A percentile compares a stretch with the other conserved stretches of the same genome.
Conservation (phyloP, 1,139 yeast species). For the Zygoascus sp. region DNA sequence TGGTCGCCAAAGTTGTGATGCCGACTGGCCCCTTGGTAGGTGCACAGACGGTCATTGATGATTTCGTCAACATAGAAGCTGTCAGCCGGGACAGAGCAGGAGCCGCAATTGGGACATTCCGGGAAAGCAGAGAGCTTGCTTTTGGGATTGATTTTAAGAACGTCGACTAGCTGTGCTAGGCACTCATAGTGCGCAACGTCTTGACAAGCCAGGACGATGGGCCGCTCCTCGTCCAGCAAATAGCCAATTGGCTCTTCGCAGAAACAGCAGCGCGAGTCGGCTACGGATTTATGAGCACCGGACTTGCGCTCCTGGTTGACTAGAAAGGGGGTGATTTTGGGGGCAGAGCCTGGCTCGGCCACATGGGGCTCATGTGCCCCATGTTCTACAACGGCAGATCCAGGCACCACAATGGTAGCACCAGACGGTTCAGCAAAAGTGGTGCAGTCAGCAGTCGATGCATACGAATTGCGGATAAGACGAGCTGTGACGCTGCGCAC, state of each 20-base stretch:
- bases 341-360: constrained; percentile 16
- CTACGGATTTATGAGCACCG: constrained; percentile 18
- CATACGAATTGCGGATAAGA: background rate
- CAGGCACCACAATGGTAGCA: background rate
- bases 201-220: constrained; percentile 24
- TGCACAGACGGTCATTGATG: constrained; percentile 15
- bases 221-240: constrained; percentile 24
- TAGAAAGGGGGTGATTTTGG: background rate
- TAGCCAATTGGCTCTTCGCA: constrained; percentile 29
- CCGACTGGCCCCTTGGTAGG: background rate
- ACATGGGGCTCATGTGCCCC: constrained; percentile 16
- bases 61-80: constrained; percentile 22
- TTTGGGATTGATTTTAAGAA: constrained; percentile 12
- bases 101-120: constrained; percentile 28
- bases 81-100: constrained; percentile 24
- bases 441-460: background rate
- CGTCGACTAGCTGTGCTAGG: constrained; percentile 22
- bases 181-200: constrained; percentile 29
- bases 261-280: constrained; percentile 26
- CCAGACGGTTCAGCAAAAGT: background rate
- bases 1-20: background rate
- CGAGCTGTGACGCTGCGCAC: background rate
- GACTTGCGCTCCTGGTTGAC: background rate
- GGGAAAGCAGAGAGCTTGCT: constrained; percentile 22
- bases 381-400: background rate